These are phyloP conservation scores for Agaricus subrufescens DNA, from an alignment of 768 basidiomycete genomes.

Conservation along the genomic window DNA sequence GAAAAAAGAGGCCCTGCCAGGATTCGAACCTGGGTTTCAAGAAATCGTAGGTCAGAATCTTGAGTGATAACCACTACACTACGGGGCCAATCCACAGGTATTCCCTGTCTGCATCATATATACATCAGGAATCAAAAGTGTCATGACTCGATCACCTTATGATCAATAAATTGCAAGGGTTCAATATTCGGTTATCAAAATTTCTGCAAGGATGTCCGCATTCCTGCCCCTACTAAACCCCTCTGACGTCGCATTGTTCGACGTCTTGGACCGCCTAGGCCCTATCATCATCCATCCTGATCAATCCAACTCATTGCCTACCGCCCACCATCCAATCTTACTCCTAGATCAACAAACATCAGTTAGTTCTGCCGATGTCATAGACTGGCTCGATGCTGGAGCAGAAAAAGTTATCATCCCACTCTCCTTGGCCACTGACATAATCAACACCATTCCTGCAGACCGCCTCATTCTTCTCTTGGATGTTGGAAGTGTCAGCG, in stretches of 20 bases:
- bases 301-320: conserved; percentile 23
- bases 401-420: conserved; percentile 77
- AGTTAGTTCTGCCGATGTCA: conserved; percentile 48
- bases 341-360: conserved; percentile 50
- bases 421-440: conserved; percentile 57
- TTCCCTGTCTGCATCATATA: not conserved
- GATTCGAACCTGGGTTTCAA: conserved; percentile 35
- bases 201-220: conserved; percentile 32
- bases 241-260: conserved; percentile 42
- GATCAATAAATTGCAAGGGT: not conserved
- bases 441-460: conserved; percentile 63
- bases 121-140: no score
- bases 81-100: conserved; percentile 16
- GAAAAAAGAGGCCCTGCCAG: conserved; percentile 26
- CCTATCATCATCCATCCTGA: conserved; percentile 59
- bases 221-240: conserved; percentile 62
- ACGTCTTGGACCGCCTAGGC: conserved; percentile 67
- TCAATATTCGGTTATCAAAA: conserved; percentile 2
- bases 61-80: conserved; percentile 35
- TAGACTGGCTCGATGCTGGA: conserved; percentile 71
- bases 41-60: conserved; percentile 28
- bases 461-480: conserved; percentile 74
- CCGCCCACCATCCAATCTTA: conserved; percentile 35
- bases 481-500: conserved; percentile 66
- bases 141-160: conserved; percentile 10